Evolutionary conservation across 805 yeast genomes (phyloP).

Genomic region (Barnettozyma pratensis): DNA sequence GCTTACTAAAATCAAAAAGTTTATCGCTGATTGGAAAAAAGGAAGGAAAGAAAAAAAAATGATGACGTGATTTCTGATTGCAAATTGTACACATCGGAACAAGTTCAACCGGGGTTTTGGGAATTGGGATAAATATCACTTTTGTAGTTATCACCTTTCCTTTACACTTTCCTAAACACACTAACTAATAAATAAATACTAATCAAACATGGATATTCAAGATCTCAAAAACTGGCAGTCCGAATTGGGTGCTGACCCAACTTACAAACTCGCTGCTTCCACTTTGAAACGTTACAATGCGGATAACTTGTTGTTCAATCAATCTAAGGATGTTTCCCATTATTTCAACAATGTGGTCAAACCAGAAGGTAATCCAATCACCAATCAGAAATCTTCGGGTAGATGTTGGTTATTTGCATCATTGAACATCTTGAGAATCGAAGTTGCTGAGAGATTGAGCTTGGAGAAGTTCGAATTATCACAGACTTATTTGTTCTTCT

Average conservation of each 20-base stretch:
- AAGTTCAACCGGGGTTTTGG: not conserved
- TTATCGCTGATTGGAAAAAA: not conserved
- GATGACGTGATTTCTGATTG: not conserved
- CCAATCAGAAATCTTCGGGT: slow-evolving; percentile 72
- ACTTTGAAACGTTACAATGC: slow-evolving; percentile 31
- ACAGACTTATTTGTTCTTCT: slow-evolving; percentile 75
- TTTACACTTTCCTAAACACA: not conserved
- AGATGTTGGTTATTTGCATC: slow-evolving; percentile 90
- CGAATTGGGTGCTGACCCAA: slow-evolving; percentile 24
- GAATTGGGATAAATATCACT: not conserved
- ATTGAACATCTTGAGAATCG: slow-evolving; percentile 63
- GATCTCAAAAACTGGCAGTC: slow-evolving; percentile 14
- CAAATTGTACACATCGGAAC: not conserved
- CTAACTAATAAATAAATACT: not conserved
- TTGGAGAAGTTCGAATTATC: slow-evolving; percentile 68
- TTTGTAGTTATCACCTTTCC: not conserved
- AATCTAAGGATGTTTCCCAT: slow-evolving; percentile 16
- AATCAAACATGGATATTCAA: slow-evolving; percentile 7
- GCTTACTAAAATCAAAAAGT: slow-evolving; percentile 2
- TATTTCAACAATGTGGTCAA: slow-evolving; percentile 30
- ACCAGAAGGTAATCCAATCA: slow-evolving; percentile 52
- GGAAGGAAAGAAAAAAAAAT: not conserved
- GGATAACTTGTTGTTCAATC: slow-evolving; percentile 27
- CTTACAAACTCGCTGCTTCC: slow-evolving; percentile 30
- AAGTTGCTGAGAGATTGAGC: slow-evolving; percentile 56